Evolutionary conservation across 306 rosid genomes (phyloP).

Genomic region (Cicer pinnatifidum): DNA sequence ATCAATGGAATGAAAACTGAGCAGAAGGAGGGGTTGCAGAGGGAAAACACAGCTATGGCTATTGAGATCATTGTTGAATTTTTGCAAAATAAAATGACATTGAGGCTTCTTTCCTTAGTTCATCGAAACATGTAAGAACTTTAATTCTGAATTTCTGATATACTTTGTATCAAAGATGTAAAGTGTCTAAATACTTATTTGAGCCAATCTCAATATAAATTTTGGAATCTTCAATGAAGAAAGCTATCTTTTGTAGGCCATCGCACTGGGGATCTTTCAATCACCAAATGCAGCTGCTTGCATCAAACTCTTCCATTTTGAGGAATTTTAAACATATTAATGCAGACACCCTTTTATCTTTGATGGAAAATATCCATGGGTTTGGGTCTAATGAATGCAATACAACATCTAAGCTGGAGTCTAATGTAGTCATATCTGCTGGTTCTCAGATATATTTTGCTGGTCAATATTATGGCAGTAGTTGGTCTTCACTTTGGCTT

Average conservation of each 20-base stretch:
- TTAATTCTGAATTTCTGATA: slow-evolving; percentile 24
- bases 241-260: slow-evolving; percentile 63
- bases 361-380: slow-evolving; percentile 56
- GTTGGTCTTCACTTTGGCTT: slow-evolving; percentile 81
- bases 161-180: slow-evolving; percentile 32
- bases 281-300: slow-evolving; percentile 65
- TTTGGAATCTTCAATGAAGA: slow-evolving; percentile 36
- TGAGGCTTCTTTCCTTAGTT: slow-evolving; percentile 73
- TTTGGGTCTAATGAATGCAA: slow-evolving; percentile 55
- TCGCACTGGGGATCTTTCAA: slow-evolving; percentile 72
- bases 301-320: slow-evolving; percentile 68
- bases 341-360: slow-evolving; percentile 62
- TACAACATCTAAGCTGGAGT: slow-evolving; percentile 55
- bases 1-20: slow-evolving; percentile 57
- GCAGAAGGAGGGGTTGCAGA: slow-evolving; percentile 54
- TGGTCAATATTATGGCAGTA: slow-evolving; percentile 63
- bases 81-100: slow-evolving; percentile 68
- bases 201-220: slow-evolving; percentile 37
- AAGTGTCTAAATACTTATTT: slow-evolving; percentile 37
- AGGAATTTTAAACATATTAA: slow-evolving; percentile 62
- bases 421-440: slow-evolving; percentile 60
- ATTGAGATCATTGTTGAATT: slow-evolving; percentile 72
- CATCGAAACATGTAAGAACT: slow-evolving; percentile 74
- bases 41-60: slow-evolving; percentile 71
- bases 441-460: slow-evolving; percentile 59